A percentile compares a stretch with the other conserved stretches of the same genome.
Evolutionary conservation across 176 grass and related monocot species (phyloP).

Genomic region (Eragrostis nindensis): DNA sequence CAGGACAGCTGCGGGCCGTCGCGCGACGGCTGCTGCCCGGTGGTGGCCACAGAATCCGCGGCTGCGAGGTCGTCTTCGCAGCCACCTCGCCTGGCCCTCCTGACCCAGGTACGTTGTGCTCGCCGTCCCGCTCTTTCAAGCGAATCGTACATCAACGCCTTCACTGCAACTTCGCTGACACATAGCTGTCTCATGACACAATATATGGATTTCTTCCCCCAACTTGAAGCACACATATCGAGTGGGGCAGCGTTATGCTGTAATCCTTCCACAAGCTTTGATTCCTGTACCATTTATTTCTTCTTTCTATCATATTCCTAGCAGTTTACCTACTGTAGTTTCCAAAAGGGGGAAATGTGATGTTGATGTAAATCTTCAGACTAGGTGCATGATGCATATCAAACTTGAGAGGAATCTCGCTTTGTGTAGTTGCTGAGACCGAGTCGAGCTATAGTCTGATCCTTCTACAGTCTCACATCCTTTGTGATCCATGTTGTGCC

Average conservation of each 20-base stretch:
- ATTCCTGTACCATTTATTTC: conserved; percentile 2
- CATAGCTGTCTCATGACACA: neutral
- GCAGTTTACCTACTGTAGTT: neutral
- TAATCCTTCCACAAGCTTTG: neutral
- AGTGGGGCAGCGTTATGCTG: neutral
- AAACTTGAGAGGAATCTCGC: too few species aligned
- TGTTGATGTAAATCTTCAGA: neutral
- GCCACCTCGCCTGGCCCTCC: conserved; percentile 3
- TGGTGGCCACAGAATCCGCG: neutral
- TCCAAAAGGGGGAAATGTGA: neutral
- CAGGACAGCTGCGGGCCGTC: conserved; percentile 10
- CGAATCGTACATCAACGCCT: neutral
- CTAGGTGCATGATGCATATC: neutral
- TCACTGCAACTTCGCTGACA: conserved; percentile 19
- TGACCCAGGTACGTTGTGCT: conserved; percentile 17
- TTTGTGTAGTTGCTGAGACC: too few species aligned
- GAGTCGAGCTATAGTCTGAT: too few species aligned
- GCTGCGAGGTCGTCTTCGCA: conserved; percentile 6
- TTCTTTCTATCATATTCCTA: neutral
- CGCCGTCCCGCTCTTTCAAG: neutral
- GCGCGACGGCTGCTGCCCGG: neutral
- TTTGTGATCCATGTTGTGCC: neutral
- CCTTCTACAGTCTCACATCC: conserved; percentile 18
- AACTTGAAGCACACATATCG: neutral
- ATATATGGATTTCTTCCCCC: neutral